Evolutionary conservation across 495 filamentous ascomycete species (phyloP).

Genomic region (Tricharina praecox): DNA sequence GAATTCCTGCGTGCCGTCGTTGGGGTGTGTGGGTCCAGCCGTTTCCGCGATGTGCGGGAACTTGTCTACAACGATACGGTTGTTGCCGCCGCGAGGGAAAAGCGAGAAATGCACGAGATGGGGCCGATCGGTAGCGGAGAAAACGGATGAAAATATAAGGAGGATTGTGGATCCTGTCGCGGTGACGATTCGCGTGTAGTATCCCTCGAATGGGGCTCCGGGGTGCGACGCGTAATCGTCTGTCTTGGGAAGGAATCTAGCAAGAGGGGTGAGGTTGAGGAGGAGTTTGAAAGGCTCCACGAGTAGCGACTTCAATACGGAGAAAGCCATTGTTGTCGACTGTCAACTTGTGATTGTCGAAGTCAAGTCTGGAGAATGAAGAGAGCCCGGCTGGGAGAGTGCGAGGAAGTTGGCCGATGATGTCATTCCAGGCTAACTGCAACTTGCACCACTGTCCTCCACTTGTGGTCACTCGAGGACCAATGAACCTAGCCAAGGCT

Average conservation of each 20-base stretch:
- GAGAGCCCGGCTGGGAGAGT: too few relatives aligned
- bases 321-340: conserved; percentile 1
- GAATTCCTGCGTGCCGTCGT: conserved; percentile 14
- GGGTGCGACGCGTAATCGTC: conserved; percentile 30
- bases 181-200: conserved; percentile 33
- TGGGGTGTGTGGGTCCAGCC: neutral
- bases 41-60: conserved; percentile 17
- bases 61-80: conserved; percentile 8
- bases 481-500: too few relatives aligned
- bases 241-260: conserved; percentile 7
- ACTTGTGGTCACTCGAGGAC: too few relatives aligned
- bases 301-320: conserved; percentile 10
- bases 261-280: conserved; percentile 12
- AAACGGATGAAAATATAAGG: conserved; percentile 27
- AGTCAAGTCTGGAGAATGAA: too few relatives aligned
- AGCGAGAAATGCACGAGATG: conserved; percentile 34
- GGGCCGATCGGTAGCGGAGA: conserved; percentile 24
- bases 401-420: too few relatives aligned
- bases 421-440: too few relatives aligned
- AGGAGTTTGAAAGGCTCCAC: conserved; percentile 13
- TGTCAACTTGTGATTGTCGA: too few relatives aligned
- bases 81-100: conserved; percentile 20
- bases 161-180: conserved; percentile 27
- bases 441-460: too few relatives aligned
- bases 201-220: conserved; percentile 31